Evolutionary conservation across 495 filamentous ascomycete species (phyloP), one percentile per base, ranked within the genome.

Genomic region (Cercophora sp.): DNA sequence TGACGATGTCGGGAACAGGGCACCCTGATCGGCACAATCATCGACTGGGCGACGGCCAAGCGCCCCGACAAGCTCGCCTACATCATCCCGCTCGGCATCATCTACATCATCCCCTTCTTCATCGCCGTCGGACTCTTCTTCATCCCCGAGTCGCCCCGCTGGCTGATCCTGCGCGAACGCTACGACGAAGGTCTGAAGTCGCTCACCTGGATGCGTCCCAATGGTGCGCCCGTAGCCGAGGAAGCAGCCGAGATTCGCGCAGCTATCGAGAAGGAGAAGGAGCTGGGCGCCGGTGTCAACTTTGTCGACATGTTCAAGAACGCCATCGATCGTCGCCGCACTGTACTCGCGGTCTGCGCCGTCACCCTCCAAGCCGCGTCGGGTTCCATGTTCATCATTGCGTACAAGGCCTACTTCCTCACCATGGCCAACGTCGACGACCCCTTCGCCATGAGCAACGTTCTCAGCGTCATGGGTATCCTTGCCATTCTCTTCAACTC

Each of bases 361-460:
- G 64, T 85, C 16, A 73, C 68, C 6, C 72, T 76, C 5, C 81
- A 84, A 53, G 80, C 80, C 13, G 79, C 80, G 2, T 78, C 74
- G 1, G 81, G 81, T 1, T 71, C 77, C 18, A 84, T 83, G 79
- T 84, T 75, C 58, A 77, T 83, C 64, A 83, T 85, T 42, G 78
- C 79, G 0, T 85, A 83, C 57, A 78, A 79, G 43, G 82, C 82
- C 0, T 85, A 84, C 61, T 85, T 84, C 69, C 82, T 85, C 62
- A 71, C 76, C 55, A 85, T 85, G 77, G 78, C 80, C 23, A 70
- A 77, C 31, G 74, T 83, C 8, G 73, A 74, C 15, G 71, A 79
- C 48, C 74, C 82, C 3, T 85, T 85, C 61, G 72, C 71, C 54
- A 84, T 82, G 63, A 69, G 76, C 39, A 80, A 79, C 54, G 75